Evolutionary conservation across 768 basidiomycete species (phyloP).

Genomic region (Clitopilus hobsonii): DNA sequence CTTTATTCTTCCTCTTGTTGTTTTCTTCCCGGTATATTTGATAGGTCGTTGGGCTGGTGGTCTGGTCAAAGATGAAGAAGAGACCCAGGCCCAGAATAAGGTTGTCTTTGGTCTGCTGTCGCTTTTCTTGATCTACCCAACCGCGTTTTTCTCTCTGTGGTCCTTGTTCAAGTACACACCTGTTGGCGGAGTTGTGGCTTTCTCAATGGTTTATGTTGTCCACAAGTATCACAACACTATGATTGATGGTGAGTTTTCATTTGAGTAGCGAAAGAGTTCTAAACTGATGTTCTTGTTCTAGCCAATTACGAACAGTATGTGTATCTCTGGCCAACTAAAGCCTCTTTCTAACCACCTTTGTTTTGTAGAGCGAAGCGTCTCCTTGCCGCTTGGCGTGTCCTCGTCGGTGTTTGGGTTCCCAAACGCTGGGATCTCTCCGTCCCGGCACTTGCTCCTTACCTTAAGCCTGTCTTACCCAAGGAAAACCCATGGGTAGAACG

Average conservation of each 20-base stretch:
- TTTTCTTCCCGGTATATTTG: constrained; percentile 82
- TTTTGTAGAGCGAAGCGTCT: constrained; percentile 77
- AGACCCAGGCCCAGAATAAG: constrained; percentile 97
- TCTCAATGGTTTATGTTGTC: constrained; percentile 65
- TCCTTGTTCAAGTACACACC: constrained; percentile 73
- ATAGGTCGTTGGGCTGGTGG: constrained; percentile 73
- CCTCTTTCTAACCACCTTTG: constrained; percentile 6
- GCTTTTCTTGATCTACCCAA: constrained; percentile 70
- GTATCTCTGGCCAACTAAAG: constrained; percentile 1
- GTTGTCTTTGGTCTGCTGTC: constrained; percentile 82
- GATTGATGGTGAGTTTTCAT: constrained; percentile 68
- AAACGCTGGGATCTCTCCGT: constrained; percentile 77
- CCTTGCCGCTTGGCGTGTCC: constrained; percentile 92
- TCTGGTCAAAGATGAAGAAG: constrained; percentile 81
- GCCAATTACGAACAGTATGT: constrained; percentile 78
- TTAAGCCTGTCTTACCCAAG: constrained; percentile 57
- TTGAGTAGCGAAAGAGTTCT: constrained; percentile 2
- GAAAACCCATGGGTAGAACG: constrained; percentile 70
- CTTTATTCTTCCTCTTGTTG: constrained; percentile 80
- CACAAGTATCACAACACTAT: constrained; percentile 82
- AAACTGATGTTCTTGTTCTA: constrained; percentile 21
- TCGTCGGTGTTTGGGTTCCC: constrained; percentile 92
- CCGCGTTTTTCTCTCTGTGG: constrained; percentile 86
- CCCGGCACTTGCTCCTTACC: constrained; percentile 70
- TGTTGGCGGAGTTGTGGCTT: constrained; percentile 69